phyloP scores from a whole-genome alignment of 805 yeast species.

The Saturnispora zaruensis region DNA sequence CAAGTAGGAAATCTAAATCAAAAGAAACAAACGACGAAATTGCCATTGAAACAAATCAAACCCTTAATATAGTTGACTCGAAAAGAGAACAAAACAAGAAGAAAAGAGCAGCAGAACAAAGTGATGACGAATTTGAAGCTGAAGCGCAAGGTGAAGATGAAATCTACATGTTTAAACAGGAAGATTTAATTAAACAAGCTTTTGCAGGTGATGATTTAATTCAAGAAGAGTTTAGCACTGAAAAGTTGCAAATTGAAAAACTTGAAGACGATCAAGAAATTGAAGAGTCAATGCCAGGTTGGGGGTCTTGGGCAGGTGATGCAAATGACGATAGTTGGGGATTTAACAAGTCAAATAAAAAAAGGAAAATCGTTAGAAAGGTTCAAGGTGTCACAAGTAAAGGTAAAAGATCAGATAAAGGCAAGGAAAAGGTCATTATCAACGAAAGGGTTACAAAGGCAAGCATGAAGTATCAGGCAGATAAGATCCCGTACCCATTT shows the following conservation, averaged over 20 bases:
- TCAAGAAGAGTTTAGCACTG: conserved; percentile 58
- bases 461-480: conserved; percentile 75
- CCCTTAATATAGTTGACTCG: conserved; percentile 46
- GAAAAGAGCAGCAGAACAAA: conserved; percentile 7
- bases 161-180: conserved; percentile 59
- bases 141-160: conserved; percentile 38
- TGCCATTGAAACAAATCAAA: conserved; percentile 43
- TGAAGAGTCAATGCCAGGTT: conserved; percentile 85
- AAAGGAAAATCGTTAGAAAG: conserved; percentile 58
- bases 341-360: conserved; percentile 31
- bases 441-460: conserved; percentile 83
- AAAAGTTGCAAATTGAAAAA: conserved; percentile 54
- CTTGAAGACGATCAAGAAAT: conserved; percentile 80
- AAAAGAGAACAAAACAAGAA: conserved; percentile 11
- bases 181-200: conserved; percentile 78
- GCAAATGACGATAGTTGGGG: conserved; percentile 19
- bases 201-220: conserved; percentile 97
- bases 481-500: conserved; percentile 90
- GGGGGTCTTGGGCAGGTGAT: conserved; percentile 95
- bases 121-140: conserved; percentile 32
- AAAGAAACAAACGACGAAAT: conserved; percentile 22
- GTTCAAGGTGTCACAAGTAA: conserved; percentile 67
- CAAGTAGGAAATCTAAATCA: conserved; percentile 21
- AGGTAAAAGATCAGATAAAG: conserved; percentile 70
- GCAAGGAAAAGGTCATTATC: conserved; percentile 73